Base-by-base conservation (phyloP, 306 rosid genomes). In the Lupinus albus region DNA sequence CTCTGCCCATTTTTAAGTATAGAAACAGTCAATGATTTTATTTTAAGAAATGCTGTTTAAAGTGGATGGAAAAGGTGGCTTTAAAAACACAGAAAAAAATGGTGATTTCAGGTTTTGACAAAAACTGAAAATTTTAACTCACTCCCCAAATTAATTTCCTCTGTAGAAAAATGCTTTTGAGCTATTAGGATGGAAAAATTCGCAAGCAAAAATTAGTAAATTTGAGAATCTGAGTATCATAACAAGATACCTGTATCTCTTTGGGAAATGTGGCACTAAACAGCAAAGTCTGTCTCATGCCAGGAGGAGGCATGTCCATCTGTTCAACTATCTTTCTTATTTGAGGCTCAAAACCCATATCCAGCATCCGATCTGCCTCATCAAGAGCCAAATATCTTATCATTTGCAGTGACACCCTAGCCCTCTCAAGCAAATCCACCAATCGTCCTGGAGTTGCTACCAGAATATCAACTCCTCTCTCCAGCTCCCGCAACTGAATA, bases 291-390 rank as follows among this genome's bases (percentile, higher is more conserved):
- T 90, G 97, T 48, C 97, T 79, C 72, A 61, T 62, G 74, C 95
- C 92, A 7, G 77, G 84, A 8, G 84, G 89, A 80, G 96, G 96
- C 96, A 90, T 90, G 80, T 85, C 96, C 90, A 85, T 84, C 79
- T 90, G 89, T 42, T 90, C 84, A 68, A 90, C 96, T 41, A 90
- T 87, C 66, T 84, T 87, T 68, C 96, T 86, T 46, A 90, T 90
- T 82, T 90, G 95, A 75, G 97, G 97, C 80, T 90, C 97, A 79
- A 90, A 90, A 62, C 97, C 97, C 97, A 90, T 90, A 74, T 90
- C 97, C 78, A 90, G 85, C 97, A 90, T 90, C 71, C 97, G 81
- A 76, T 90, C 95, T 46, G 97, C 97, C 82, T 90, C 97, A 47
- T 90, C 97, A 67, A 90, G 88, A 28, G 95, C 97, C 80, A 90